phyloP scores from a whole-genome alignment of 2,329 filamentous ascomycete genomes.

The Colletotrichum graminicola region DNA sequence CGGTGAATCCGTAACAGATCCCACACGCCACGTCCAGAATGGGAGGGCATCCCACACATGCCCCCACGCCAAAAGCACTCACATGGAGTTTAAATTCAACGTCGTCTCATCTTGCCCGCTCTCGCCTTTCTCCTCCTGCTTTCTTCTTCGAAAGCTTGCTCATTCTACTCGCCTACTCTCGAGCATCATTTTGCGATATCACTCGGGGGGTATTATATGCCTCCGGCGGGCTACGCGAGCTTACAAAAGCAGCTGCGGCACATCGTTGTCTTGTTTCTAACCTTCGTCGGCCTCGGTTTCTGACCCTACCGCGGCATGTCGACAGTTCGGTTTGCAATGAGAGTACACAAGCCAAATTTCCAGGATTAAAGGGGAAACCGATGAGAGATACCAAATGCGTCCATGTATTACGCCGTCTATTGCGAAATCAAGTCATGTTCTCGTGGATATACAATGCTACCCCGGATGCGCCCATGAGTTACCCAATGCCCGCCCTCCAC shows the following conservation, averaged over 20 bases:
- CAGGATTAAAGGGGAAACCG: neutral
- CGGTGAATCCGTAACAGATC: conserved; percentile 39
- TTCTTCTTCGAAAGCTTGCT: conserved; percentile 9
- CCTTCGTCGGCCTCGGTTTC: neutral
- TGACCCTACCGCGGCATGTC: neutral
- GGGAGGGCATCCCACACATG: conserved; percentile 39
- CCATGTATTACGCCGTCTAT: conserved; percentile 21
- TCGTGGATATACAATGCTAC: conserved; percentile 28
- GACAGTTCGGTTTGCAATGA: neutral
- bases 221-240: conserved; percentile 6
- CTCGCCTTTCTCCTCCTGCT: neutral
- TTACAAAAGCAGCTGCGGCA: neutral
- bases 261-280: neutral
- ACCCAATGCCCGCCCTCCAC: conserved; percentile 10
- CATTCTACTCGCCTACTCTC: conserved; percentile 29
- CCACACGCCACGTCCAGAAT: conserved; percentile 34
- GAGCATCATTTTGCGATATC: conserved; percentile 43
- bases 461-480: conserved; percentile 16
- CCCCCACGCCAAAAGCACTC: conserved; percentile 42
- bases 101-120: conserved; percentile 41
- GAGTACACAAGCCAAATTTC: neutral
- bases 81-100: conserved; percentile 44
- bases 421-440: conserved; percentile 12
- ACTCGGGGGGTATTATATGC: conserved; percentile 30
- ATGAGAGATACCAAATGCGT: neutral